A percentile compares a stretch with the other conserved stretches of the same genome.
These are phyloP conservation scores for Crithidia mellificae DNA, from an alignment of 208 protist genomes.

Conservation along the genomic window DNA sequence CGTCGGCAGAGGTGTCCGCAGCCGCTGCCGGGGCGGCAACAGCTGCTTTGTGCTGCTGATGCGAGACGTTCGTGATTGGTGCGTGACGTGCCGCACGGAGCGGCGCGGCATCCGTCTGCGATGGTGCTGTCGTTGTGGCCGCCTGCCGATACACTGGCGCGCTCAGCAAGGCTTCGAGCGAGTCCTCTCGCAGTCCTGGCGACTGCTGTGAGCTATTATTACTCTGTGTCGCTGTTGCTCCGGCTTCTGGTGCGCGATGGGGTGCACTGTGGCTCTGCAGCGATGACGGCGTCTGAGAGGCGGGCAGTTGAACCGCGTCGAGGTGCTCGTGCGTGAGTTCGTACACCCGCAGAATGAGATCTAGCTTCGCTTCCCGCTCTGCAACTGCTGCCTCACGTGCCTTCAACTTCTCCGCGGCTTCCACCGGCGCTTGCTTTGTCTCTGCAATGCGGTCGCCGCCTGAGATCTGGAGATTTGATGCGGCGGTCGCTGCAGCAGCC, in stretches of 20 bases:
- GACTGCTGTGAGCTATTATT: background rate
- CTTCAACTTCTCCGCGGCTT: conserved; percentile 3
- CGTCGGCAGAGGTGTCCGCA: background rate
- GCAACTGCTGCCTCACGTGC: conserved; percentile 35
- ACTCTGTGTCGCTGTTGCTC: background rate
- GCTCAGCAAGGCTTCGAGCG: background rate
- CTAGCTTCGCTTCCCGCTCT: conserved; percentile 74
- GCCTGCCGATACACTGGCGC: background rate
- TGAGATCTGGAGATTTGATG: background rate
- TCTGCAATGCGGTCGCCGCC: background rate
- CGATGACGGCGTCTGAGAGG: background rate
- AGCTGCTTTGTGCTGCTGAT: background rate
- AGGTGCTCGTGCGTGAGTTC: conserved; percentile 78
- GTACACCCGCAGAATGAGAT: conserved; percentile 73
- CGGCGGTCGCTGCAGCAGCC: background rate
- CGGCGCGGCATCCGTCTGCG: background rate
- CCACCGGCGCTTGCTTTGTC: background rate
- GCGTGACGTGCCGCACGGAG: background rate
- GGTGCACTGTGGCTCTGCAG: background rate
- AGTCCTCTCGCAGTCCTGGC: conserved; percentile 2
- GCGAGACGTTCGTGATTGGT: conserved; percentile 9
- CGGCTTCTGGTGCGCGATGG: no score
- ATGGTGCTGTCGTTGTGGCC: background rate
- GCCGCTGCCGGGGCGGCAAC: background rate
- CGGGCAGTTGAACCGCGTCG: conserved; percentile 45